Percentiles rank a stretch among this genome's conserved stretches.
These are phyloP conservation scores for Mortierella sp. DNA, from an alignment of 371 early-diverging fungal genomes.

Conservation along the genomic window DNA sequence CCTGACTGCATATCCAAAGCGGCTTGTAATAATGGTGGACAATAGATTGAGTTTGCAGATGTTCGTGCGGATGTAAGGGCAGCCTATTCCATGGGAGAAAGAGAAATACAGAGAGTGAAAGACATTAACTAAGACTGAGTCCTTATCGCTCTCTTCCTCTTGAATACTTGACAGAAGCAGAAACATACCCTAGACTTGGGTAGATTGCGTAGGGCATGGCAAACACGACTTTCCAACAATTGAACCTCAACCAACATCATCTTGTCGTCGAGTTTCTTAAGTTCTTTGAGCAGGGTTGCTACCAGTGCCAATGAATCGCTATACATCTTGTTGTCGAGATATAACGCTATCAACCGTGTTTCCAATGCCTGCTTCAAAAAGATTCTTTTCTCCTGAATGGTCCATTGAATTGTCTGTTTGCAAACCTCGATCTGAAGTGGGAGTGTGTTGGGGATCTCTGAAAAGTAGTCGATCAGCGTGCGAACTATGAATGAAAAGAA, in stretches of 20 bases:
- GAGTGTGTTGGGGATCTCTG: slow-evolving; percentile 88
- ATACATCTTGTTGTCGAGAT: slow-evolving; percentile 95
- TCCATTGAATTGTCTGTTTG: slow-evolving; percentile 95
- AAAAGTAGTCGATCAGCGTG: slow-evolving; percentile 89
- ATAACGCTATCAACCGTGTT: slow-evolving; percentile 91
- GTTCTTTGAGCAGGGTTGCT: slow-evolving; percentile 87
- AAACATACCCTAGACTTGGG: slow-evolving; percentile 89
- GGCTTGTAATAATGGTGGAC: slow-evolving; percentile 98
- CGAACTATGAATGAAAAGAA: slow-evolving; percentile 66
- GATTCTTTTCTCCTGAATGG: slow-evolving; percentile 88
- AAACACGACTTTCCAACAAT: slow-evolving; percentile 94
- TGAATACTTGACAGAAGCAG: neutral
- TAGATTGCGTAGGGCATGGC: slow-evolving; percentile 93
- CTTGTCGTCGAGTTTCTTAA: slow-evolving; percentile 99
- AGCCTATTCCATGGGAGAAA: slow-evolving; percentile 67
- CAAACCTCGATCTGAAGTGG: slow-evolving; percentile 93
- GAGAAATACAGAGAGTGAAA: neutral
- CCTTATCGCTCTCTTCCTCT: too few species aligned
- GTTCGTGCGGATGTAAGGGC: slow-evolving; percentile 98
- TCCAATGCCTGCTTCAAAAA: slow-evolving; percentile 95
- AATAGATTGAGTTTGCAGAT: slow-evolving; percentile 97
- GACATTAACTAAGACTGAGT: neutral
- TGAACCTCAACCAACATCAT: slow-evolving; percentile 97
- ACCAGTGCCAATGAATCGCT: slow-evolving; percentile 92
- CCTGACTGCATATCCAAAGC: slow-evolving; percentile 98